These are phyloP conservation scores for Dendrocalamus sinicus DNA, from an alignment of 176 grass and related monocot species.

Conservation along the genomic window DNA sequence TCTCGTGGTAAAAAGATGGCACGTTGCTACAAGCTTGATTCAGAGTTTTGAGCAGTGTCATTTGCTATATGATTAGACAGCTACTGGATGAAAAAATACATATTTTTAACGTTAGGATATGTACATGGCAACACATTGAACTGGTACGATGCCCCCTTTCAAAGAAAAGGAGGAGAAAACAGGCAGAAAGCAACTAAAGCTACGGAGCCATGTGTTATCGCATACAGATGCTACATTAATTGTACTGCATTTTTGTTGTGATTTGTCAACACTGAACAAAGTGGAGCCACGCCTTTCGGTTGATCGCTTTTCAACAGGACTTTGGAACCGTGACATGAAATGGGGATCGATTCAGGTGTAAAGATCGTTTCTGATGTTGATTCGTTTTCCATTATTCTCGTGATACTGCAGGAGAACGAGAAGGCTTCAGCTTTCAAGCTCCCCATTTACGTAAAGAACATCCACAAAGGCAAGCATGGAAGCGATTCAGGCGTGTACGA, in stretches of 20 bases:
- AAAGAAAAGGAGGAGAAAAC: neutral
- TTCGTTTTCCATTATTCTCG: neutral
- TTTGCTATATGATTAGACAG: neutral
- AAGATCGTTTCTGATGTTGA: neutral
- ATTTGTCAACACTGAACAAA: neutral
- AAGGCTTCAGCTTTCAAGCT: slow-evolving; percentile 47
- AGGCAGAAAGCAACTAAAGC: neutral
- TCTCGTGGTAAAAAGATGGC: neutral
- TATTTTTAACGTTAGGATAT: neutral
- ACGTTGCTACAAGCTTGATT: neutral
- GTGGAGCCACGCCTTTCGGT: neutral
- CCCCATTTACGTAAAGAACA: slow-evolving; percentile 76
- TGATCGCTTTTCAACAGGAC: neutral
- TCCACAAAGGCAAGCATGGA: slow-evolving; percentile 73
- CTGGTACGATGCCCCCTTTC: neutral
- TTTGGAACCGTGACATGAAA: neutral
- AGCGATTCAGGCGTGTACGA: slow-evolving; percentile 80
- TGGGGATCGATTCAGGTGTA: neutral
- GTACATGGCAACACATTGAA: slow-evolving; percentile 7
- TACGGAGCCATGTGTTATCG: neutral
- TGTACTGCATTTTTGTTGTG: neutral
- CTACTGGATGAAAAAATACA: neutral
- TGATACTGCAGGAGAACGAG: slow-evolving; percentile 48
- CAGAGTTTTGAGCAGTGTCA: neutral
- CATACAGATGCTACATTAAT: neutral